Evolutionary conservation across 768 basidiomycete genomes (phyloP).

Genomic region (Tubosaeta sp.): DNA sequence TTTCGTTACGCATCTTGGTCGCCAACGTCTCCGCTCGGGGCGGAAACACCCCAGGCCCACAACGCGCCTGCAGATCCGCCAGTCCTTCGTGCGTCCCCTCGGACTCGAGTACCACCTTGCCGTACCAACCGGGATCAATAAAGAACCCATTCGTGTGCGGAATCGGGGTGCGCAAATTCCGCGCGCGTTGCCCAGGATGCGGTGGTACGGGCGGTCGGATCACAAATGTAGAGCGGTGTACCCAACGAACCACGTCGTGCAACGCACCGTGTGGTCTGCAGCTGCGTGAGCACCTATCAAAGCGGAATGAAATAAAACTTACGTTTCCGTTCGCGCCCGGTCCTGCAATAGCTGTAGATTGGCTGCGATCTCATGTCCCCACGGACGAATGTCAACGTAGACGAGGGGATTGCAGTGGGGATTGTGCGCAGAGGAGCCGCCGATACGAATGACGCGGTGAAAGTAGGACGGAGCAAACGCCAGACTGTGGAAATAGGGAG

Average conservation of each 20-base stretch:
- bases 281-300: conserved; percentile 5
- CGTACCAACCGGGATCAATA: conserved; percentile 80
- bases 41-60: conserved; percentile 64
- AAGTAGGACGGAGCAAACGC: conserved; percentile 88
- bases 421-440: conserved; percentile 31
- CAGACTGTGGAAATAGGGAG: conserved; percentile 73
- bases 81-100: conserved; percentile 86
- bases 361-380: conserved; percentile 71
- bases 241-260: conserved; percentile 84
- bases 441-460: conserved; percentile 74
- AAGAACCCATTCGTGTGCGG: conserved; percentile 51
- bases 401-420: conserved; percentile 56
- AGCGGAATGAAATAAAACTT: conserved; percentile 28
- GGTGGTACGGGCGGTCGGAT: conserved; percentile 48
- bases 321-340: conserved; percentile 77
- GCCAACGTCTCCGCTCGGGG: conserved; percentile 42
- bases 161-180: conserved; percentile 39
- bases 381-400: conserved; percentile 71
- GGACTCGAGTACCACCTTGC: conserved; percentile 76
- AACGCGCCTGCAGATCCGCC: conserved; percentile 70
- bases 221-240: conserved; percentile 73
- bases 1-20: conserved; percentile 34
- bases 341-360: conserved; percentile 78
- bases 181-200: conserved; percentile 27
- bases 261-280: conserved; percentile 70